Conservation (phyloP, 148 eudicot genomes). For the Cornus suecica region DNA sequence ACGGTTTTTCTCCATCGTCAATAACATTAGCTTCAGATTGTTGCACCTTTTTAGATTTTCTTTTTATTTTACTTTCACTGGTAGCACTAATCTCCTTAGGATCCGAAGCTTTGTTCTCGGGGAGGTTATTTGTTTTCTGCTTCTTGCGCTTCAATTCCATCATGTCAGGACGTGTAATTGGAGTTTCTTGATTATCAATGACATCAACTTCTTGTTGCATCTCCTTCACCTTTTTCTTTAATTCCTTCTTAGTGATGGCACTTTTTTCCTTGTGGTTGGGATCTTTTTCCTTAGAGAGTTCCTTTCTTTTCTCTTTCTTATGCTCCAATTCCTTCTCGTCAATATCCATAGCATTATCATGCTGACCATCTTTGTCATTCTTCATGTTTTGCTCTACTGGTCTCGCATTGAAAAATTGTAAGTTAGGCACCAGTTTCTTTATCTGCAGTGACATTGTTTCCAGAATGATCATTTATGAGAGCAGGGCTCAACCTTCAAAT, state of each 20-base stretch:
- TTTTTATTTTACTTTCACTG: constrained; percentile 30
- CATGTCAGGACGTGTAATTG: constrained; percentile 17
- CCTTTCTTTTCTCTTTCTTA: constrained; percentile 7
- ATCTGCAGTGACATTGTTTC: constrained; percentile 47
- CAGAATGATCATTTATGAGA: constrained; percentile 6
- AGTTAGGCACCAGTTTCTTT: constrained; percentile 57
- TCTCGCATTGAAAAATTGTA: constrained; percentile 72
- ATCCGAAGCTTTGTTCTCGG: constrained; percentile 21
- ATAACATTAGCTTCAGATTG: constrained; percentile 32
- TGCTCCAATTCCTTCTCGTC: constrained; percentile 17
- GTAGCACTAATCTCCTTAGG: constrained; percentile 11
- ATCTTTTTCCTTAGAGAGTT: constrained; percentile 4
- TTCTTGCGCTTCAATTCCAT: constrained; percentile 34
- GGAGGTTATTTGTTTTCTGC: constrained; percentile 30
- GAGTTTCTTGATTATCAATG: constrained; percentile 39
- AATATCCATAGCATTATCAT: constrained; percentile 3
- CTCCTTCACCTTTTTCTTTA: constrained; percentile 27
- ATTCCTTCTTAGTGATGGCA: not conserved
- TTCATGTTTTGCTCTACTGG: constrained; percentile 45
- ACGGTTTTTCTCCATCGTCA: constrained; percentile 68
- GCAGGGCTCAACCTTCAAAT: not conserved
- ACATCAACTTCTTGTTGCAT: constrained; percentile 22
- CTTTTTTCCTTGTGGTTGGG: constrained; percentile 6
- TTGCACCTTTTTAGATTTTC: constrained; percentile 40
- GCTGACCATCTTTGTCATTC: constrained; percentile 24